Base-by-base conservation (phyloP, 2,329 filamentous ascomycete genomes). In the Aspergillus hiratsukae region DNA sequence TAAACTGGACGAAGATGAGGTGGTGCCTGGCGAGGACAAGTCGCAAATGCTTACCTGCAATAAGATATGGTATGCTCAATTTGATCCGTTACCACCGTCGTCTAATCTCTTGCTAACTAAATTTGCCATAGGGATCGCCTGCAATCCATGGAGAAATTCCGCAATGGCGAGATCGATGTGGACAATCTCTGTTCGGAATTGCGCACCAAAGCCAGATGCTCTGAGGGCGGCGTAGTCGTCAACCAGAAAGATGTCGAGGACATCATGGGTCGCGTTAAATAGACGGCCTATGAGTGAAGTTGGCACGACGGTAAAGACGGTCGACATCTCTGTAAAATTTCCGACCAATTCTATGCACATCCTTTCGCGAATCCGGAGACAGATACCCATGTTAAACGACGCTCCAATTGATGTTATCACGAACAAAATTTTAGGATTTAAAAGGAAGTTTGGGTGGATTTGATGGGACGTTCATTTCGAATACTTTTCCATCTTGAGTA, bases 141-240 rank as follows among this genome's bases (percentile, higher is more conserved):
- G 23, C 90, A 95, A 77, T 85, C 83, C 37, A 95, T 91, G 73
- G 87, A 91, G 58, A 91, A 89, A 71, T 94, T 96, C 65, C 89
- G 92, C 69, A 89, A 85, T 56, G 92, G 92, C 65, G 92, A 95
- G 65, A 91, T 97, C 62, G 94, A 99, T 64, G 88, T 99, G 50
- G 94, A 99, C 69, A 87, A 88, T 35, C 83, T 99, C 25, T 99
- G 94, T 77, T 89, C 88, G 4, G 92, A 99, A 71, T 84, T 99
- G 14, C 90, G 93, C 62, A 90, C 92, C 72, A 99, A 99, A 78
- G 94, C 94, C 56, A 94, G 93, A 70, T 99, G 94, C 74, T 96
- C 91, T 0, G 78, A 96, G 64, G 88, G 83, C 19, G 93, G 94
- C 17, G 90, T 95, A 11, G 90, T 96, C 19, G 89, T 99, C 25